Base-by-base conservation (phyloP, 129 eudicot species). In the Tagetes patula region DNA sequence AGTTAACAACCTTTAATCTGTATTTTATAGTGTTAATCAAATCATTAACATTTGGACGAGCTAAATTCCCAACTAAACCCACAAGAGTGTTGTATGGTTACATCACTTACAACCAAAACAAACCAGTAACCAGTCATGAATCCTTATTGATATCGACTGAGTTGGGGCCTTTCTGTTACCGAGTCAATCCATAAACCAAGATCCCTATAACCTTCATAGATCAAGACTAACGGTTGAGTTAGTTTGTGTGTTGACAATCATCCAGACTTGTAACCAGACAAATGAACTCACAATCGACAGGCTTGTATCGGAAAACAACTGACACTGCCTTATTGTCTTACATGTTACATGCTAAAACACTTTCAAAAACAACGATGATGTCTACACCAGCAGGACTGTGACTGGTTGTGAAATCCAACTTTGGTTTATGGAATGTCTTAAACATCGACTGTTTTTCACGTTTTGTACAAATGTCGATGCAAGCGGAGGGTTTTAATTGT, bases 131-230 rank as follows among this genome's bases (percentile, higher is more conserved):
- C 1, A 65, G 34, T 20, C 2, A 6, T 4, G 0, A 8, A 41
- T 4, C 27, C 8, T 8, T 49, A 41, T 55, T 71, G 53, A 38
- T 71, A 70, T 52, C 56, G 55, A 71, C 41, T 71, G 40, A 71
- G 76, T 58, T 72, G 31, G 76, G 59, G 67, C 14, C 46, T 72
- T 72, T 43, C 68, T 33, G 41, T 72, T 56, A 59, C 53, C 0
- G 58, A 58, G 59, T 42, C 77, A 33, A 59, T 73, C 58, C 45
- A 59, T 60, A 45, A 40, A 27, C 52, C 39, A 40, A 55, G 71
- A 66, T 47, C 68, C 68, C 46, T 32, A n/a, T 9, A 63, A 63
- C 68, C 33, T 62, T 62, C 67, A 6, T 62, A 62, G 13, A 12
- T 38, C 6, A 40, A 2, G 33, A 37, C 33, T 43, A 65, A 6